Conservation (phyloP, 352 stramenopile genomes). For the Thalassiosira tumida region DNA sequence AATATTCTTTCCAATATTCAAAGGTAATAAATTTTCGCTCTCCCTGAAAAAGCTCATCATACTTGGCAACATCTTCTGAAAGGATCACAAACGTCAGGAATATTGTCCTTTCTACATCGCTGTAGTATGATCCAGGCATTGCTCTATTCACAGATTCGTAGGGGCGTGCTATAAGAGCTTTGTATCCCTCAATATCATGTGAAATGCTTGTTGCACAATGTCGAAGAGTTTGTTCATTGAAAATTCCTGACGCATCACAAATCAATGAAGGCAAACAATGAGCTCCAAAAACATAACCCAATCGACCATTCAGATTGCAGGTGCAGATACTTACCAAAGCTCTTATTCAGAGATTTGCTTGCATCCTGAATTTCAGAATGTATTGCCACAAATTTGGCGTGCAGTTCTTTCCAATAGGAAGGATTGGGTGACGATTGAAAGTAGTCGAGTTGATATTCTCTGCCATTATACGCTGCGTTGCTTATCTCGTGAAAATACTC, state of each 20-base stretch:
- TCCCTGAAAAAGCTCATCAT: constrained; percentile 84
- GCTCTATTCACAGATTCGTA: constrained; percentile 86
- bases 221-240: constrained; percentile 85
- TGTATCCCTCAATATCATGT: constrained; percentile 86
- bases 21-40: constrained; percentile 87
- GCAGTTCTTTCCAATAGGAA: constrained; percentile 81
- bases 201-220: constrained; percentile 83
- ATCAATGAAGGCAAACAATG: constrained; percentile 19
- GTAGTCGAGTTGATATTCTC: constrained; percentile 44
- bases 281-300: constrained; percentile 9
- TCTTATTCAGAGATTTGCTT: constrained; percentile 86
- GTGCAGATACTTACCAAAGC: constrained; percentile 74
- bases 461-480: constrained; percentile 75
- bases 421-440: constrained; percentile 81
- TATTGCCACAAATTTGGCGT: constrained; percentile 83
- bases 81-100: constrained; percentile 87
- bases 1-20: constrained; percentile 84
- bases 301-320: too few relatives aligned
- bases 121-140: constrained; percentile 86
- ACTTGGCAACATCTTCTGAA: constrained; percentile 83
- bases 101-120: constrained; percentile 85
- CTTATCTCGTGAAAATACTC: constrained; percentile 81
- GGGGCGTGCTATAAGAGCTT: constrained; percentile 83
- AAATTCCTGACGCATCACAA: constrained; percentile 74
- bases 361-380: constrained; percentile 84